These are phyloP conservation scores for Lactarius quietus DNA, from an alignment of 768 basidiomycete species.

Conservation along the genomic window DNA sequence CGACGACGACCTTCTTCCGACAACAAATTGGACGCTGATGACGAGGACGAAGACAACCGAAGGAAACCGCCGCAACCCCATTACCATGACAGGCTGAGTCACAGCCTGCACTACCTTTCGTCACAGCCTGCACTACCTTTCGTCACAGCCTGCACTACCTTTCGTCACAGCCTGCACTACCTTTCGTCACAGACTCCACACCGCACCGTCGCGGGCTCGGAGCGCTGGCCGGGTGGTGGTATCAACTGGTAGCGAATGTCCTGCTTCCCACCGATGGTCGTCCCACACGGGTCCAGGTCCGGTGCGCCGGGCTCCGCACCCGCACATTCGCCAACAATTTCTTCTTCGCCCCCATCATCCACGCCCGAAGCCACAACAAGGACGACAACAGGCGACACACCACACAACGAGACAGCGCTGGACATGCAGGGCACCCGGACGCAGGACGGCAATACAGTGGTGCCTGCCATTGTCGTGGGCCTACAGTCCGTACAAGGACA, in stretches of 20 bases:
- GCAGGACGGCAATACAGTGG: conserved; percentile 42
- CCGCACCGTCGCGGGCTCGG: conserved; percentile 36
- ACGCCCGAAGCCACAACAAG: background rate
- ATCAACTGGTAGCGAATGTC: conserved; percentile 84
- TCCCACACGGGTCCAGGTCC: conserved; percentile 33
- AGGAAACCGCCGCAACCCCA: background rate
- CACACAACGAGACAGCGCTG: background rate
- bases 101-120: background rate
- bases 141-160: too few species aligned
- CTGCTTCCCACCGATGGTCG: conserved; percentile 68
- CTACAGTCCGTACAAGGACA: conserved; percentile 66
- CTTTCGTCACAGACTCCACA: conserved; percentile 26
- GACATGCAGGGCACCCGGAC: conserved; percentile 17
- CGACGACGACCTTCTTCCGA: conserved; percentile 8
- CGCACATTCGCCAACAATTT: background rate
- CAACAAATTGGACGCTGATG: background rate
- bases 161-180: too few species aligned
- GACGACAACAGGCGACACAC: conserved; percentile 12
- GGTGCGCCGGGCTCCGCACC: background rate
- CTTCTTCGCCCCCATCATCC: conserved; percentile 5
- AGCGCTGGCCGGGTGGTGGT: conserved; percentile 41
- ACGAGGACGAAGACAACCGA: background rate
- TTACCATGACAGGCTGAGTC: background rate
- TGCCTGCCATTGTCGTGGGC: conserved; percentile 82
- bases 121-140: too few species aligned